Evolutionary conservation across 306 rosid species (phyloP).

Genomic region (Quercus cerris): DNA sequence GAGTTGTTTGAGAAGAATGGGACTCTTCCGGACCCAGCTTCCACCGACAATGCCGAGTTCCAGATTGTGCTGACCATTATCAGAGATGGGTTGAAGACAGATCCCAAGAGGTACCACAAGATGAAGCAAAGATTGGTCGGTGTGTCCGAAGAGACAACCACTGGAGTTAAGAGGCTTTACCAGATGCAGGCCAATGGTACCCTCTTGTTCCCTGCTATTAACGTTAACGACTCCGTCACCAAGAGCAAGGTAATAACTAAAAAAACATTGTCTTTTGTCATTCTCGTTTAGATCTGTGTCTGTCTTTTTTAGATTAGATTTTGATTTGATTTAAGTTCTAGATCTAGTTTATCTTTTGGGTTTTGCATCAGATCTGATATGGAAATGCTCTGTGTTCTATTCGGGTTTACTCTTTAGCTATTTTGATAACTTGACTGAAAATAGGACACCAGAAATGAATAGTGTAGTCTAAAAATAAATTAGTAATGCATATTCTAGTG

Average conservation of each 20-base stretch:
- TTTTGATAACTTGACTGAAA: no score
- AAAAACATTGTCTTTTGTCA: no score
- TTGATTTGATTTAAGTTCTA: neutral
- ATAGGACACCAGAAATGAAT: no score
- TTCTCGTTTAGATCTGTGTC: conserved; percentile 2
- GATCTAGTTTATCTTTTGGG: neutral
- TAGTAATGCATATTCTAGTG: neutral
- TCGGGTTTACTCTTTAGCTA: neutral
- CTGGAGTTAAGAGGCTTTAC: conserved; percentile 97
- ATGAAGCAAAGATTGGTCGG: conserved; percentile 89
- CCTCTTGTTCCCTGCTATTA: conserved; percentile 87
- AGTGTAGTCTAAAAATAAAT: no score
- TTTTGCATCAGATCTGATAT: neutral
- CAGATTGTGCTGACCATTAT: conserved; percentile 74
- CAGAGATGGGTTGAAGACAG: conserved; percentile 69
- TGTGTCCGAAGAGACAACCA: conserved; percentile 94
- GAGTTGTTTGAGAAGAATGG: conserved; percentile 58
- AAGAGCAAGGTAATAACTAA: conserved; percentile 81
- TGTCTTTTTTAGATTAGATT: no score
- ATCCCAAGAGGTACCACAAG: conserved; percentile 85
- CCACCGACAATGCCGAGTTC: conserved; percentile 78
- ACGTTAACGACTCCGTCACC: conserved; percentile 94
- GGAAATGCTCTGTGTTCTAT: neutral
- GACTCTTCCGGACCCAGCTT: conserved; percentile 54
- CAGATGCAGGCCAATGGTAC: conserved; percentile 86